Base-by-base conservation (phyloP, 2,329 filamentous ascomycete species). In the Phyllosticta capitalensis region DNA sequence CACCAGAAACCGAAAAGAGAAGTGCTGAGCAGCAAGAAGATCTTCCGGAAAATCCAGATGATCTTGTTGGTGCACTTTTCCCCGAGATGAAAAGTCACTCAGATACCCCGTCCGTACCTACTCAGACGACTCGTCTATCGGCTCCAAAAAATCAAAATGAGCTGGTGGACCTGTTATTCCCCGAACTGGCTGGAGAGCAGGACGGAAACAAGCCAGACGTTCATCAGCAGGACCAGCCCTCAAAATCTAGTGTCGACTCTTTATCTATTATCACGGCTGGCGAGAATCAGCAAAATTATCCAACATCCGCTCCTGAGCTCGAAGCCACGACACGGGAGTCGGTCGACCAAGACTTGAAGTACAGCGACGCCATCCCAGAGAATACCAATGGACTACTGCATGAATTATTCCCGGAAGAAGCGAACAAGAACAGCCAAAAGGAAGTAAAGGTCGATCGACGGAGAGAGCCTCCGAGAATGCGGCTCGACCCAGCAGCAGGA, bases 51-150 rank as follows among this genome's bases (percentile, higher is more conserved):
- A 12, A n/a, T 19, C 17, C 24, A 28, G 24, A n/a, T 17, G 19
- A 38, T 17, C 56, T 59, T 12, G 22, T 54, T 5, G 20, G 2
- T 20, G 54, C 52, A 38, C 14, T 61, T 17, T 61, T 61, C n/a
- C 59, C 59, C 5, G 59, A 61, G 21, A 5, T 61, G 10, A 33
- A 10, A 22, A 49, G 12, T 38, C 33, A 12, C 5, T 7, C 24
- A 26, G 24, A 7, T 26, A 26, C 24, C 24, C 7, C 24, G 24
- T 26, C 7, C 7, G 7, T 26, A 26, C 4, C 7, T 4, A 3
- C 24, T 7, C 24, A 26, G 24, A 3, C 24, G 24, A 26, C 24
- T 26, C 3, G 24, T 7, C 24, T 7, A 7, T 26, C 24, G 4
- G 24, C 24, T 26, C 24, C 24, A 7, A 26, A 26, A 26, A 26